Evolutionary conservation across 805 yeast species (phyloP).

Genomic region (Spathaspora sp.): DNA sequence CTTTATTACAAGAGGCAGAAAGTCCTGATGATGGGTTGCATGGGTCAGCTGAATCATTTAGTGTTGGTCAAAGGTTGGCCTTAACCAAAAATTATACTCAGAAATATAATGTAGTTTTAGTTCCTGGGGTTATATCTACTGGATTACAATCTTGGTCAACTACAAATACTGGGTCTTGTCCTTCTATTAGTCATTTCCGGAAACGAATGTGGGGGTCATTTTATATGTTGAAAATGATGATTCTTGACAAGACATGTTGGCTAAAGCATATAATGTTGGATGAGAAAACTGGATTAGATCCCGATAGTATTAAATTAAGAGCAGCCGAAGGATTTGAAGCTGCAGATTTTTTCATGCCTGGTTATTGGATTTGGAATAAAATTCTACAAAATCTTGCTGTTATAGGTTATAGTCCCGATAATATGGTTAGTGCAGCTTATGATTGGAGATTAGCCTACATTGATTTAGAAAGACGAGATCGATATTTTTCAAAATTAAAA

Average conservation of each 20-base stretch:
- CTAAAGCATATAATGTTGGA: constrained; percentile 86
- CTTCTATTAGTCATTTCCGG: constrained; percentile 79
- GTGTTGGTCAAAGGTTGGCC: constrained; percentile 70
- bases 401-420: constrained; percentile 88
- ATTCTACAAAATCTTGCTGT: constrained; percentile 92
- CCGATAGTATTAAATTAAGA: constrained; percentile 72
- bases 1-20: constrained; percentile 56
- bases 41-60: constrained; percentile 77
- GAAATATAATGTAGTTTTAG: constrained; percentile 80
- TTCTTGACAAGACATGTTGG: constrained; percentile 92
- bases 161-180: constrained; percentile 72
- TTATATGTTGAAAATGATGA: constrained; percentile 90
- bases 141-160: constrained; percentile 94
- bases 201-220: constrained; percentile 96
- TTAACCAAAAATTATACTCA: constrained; percentile 48
- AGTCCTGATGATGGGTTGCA: constrained; percentile 28
- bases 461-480: constrained; percentile 85
- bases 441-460: constrained; percentile 94
- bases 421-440: constrained; percentile 86
- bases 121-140: constrained; percentile 95
- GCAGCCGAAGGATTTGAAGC: constrained; percentile 97
- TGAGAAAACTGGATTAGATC: constrained; percentile 89
- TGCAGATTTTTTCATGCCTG: constrained; percentile 93
- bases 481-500: constrained; percentile 77
- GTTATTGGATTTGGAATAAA: constrained; percentile 99